A percentile compares a stretch with the other conserved stretches of the same genome.
Conservation (phyloP, 1,139 yeast genomes). For the Wickerhamiella pararugosa region DNA sequence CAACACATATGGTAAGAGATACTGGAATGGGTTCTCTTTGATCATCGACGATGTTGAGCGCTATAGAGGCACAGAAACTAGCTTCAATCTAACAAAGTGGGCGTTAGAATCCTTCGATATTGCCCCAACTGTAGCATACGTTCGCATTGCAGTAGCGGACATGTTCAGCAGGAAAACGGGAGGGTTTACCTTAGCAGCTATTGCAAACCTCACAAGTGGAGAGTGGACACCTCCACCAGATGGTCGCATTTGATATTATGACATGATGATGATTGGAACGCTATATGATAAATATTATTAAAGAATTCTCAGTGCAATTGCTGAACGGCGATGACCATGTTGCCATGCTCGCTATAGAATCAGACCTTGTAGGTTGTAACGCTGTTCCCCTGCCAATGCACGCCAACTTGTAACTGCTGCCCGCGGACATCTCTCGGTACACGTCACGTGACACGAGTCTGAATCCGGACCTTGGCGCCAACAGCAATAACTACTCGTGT, state of each 20-base stretch:
- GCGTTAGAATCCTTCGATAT: slow-evolving; percentile 4
- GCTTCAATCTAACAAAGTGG: slow-evolving; percentile 20
- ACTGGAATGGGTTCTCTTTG: slow-evolving; percentile 39
- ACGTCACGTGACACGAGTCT: no score
- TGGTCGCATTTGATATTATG: slow-evolving; percentile 1
- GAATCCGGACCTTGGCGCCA: no score
- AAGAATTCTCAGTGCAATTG: no score
- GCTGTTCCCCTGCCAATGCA: no score
- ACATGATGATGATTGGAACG: no score
- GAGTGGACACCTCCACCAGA: slow-evolving; percentile 5
- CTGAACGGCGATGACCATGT: no score
- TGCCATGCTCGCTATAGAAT: no score
- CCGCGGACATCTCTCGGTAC: no score
- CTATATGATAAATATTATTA: no score
- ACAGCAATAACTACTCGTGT: no score
- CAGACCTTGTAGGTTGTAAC: no score
- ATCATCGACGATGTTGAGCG: slow-evolving; percentile 69
- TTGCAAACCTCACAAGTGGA: neutral
- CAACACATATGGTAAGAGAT: neutral
- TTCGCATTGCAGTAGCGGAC: slow-evolving; percentile 13
- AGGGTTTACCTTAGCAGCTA: slow-evolving; percentile 6
- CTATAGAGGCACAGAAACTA: slow-evolving; percentile 35
- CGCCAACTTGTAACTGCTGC: no score
- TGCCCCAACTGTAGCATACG: slow-evolving; percentile 8
- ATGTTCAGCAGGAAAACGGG: slow-evolving; percentile 5